Evolutionary conservation across 2,329 filamentous ascomycete species (phyloP), one percentile per base, ranked within the genome.

Genomic region (Cercospora zeae-maydis): DNA sequence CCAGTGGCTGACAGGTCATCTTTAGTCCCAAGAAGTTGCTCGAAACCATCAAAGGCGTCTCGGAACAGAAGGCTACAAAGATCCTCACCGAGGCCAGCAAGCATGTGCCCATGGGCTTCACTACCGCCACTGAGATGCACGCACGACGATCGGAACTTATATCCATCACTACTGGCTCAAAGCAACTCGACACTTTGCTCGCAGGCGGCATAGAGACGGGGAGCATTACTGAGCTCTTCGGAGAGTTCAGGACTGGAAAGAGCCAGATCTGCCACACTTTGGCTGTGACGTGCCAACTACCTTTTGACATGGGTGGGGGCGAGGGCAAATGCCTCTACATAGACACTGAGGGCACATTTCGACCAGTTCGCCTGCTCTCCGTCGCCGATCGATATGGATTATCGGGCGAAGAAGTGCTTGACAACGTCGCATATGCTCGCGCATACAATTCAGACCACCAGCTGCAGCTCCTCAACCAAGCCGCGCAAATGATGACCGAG

Each of bases 381-480:
- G 95, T 98, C 4, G 96, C 95, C 49, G 95, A 96, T 72, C 87
- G 95, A 59, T 99, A 93, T 73, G 96, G 96, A 0, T 83, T 99
- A 1, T 96, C 92, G 3, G 95, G 95, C 19, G 95, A 99, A 78
- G 96, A 99, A 76, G 95, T 99, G 0, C 84, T 99, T 8, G 96
- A 99, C 80, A 99, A 99, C 70, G 93, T 99, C 61, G 96, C 96
- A 2, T 99, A 99, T 76, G 96, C 96, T 55, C 89, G 95, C 64
- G 95, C 95, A 9, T 99, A 99, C 81, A 99, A 99, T 76, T 98
- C 93, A 0, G 95, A 99, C 69, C 95, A 99, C 77, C 95, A 99
- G 77, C 85, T 99, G 56, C 92, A 96, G 75, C 84, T 99, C 7
- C 86, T 99, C 66, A 95, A 95, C 72, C 93, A 98, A 77, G 96